A percentile compares a stretch with the other conserved stretches of the same genome.
These are phyloP conservation scores for Leccinum subgranulosum DNA, from an alignment of 768 basidiomycete genomes.

Conservation along the genomic window DNA sequence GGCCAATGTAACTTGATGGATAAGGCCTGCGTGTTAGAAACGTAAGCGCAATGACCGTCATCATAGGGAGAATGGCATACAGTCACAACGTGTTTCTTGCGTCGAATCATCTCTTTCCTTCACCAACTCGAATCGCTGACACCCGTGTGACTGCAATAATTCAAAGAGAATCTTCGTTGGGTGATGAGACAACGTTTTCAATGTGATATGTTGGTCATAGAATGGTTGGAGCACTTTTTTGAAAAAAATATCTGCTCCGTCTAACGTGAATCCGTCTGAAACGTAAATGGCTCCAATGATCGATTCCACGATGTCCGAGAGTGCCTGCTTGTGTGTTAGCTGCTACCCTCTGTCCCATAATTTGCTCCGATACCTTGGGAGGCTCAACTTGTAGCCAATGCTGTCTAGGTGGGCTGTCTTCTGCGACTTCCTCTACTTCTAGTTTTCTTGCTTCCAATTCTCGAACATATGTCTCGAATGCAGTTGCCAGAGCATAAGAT, in stretches of 20 bases:
- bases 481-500: constrained; percentile 46
- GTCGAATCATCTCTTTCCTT: constrained; percentile 44
- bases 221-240: constrained; percentile 70
- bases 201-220: constrained; percentile 69
- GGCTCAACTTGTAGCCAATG: constrained; percentile 78
- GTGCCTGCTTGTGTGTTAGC: constrained; percentile 41
- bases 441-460: constrained; percentile 45
- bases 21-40: constrained; percentile 45
- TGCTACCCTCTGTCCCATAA: background rate
- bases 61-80: constrained; percentile 34
- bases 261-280: constrained; percentile 64
- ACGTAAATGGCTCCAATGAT: constrained; percentile 77
- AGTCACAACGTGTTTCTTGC: constrained; percentile 45
- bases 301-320: constrained; percentile 81
- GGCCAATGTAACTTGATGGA: constrained; percentile 65
- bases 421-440: constrained; percentile 48
- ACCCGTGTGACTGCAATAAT: constrained; percentile 67
- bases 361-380: constrained; percentile 57
- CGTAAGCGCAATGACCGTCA: constrained; percentile 16
- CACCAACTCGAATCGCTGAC: constrained; percentile 58
- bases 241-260: constrained; percentile 64
- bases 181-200: constrained; percentile 71
- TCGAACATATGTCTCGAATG: constrained; percentile 52
- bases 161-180: constrained; percentile 76
- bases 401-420: constrained; percentile 56